These are phyloP conservation scores for Diaporthe australafricana DNA, from an alignment of 2,329 filamentous ascomycete genomes.

Conservation along the genomic window DNA sequence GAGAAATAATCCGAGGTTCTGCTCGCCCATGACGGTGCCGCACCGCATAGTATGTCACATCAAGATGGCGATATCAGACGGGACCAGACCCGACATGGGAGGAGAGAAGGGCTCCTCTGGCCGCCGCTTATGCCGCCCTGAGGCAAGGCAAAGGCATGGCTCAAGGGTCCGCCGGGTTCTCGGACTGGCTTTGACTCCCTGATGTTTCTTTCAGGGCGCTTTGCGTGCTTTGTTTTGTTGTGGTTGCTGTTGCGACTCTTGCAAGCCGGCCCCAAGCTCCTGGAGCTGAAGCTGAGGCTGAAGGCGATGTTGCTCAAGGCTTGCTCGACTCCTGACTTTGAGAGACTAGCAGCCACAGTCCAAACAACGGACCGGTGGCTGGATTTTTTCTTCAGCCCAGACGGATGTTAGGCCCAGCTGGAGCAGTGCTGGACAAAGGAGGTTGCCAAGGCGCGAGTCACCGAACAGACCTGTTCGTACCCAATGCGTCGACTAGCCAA, in stretches of 20 bases:
- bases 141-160: slow-evolving; percentile 17
- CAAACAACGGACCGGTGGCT: neutral
- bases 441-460: slow-evolving; percentile 2
- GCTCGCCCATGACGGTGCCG: slow-evolving; percentile 17
- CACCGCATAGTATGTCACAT: slow-evolving; percentile 24
- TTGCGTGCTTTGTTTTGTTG: slow-evolving; percentile 10
- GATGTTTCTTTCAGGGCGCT: slow-evolving; percentile 14
- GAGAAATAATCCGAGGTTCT: slow-evolving; percentile 9
- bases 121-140: slow-evolving; percentile 19
- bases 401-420: slow-evolving; percentile 5
- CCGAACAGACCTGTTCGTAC: neutral
- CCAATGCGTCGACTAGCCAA: slow-evolving; percentile 12
- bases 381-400: slow-evolving; percentile 2
- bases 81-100: slow-evolving; percentile 22
- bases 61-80: slow-evolving; percentile 24
- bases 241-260: no score
- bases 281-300: neutral
- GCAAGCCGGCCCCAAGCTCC: slow-evolving; percentile 3
- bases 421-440: slow-evolving; percentile 16
- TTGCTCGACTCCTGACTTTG: neutral
- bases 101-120: slow-evolving; percentile 13
- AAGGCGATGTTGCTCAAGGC: neutral
- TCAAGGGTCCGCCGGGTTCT: slow-evolving; percentile 11
- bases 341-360: neutral
- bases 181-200: slow-evolving; percentile 1